These are phyloP conservation scores for Verbascum thapsus DNA, from an alignment of 257 asterid genomes.

Conservation along the genomic window DNA sequence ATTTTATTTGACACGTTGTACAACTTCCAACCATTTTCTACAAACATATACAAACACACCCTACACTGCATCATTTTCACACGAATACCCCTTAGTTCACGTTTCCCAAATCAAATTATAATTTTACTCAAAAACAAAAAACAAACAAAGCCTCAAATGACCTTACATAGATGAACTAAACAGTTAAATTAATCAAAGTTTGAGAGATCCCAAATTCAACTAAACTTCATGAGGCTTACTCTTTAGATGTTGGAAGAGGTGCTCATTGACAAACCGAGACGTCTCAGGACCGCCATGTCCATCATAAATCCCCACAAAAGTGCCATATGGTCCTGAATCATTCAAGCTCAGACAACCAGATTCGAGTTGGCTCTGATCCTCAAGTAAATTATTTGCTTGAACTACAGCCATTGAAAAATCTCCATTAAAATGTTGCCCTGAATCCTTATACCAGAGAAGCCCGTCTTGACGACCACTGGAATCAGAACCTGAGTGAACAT, in stretches of 20 bases:
- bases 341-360: constrained; percentile 63
- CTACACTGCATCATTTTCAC: no score
- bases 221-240: constrained; percentile 45
- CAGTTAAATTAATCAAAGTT: constrained; percentile 12
- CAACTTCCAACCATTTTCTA: no score
- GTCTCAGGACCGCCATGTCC: constrained; percentile 94
- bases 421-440: constrained; percentile 73
- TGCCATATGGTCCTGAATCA: no score
- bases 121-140: no score
- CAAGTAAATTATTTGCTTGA: constrained; percentile 82
- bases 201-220: constrained; percentile 10
- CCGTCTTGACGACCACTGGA: constrained; percentile 70
- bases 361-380: constrained; percentile 91
- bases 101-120: no score
- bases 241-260: no score
- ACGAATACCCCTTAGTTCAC: no score
- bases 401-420: constrained; percentile 90
- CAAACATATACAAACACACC: no score
- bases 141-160: no score
- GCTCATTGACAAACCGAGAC: constrained; percentile 71
- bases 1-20: no score
- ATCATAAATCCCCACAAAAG: constrained; percentile 85
- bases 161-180: constrained; percentile 6
- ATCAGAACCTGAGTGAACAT: constrained; percentile 49
- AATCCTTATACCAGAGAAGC: constrained; percentile 73